Conservation (phyloP, 805 yeast genomes). For the Millerozyma miso region DNA sequence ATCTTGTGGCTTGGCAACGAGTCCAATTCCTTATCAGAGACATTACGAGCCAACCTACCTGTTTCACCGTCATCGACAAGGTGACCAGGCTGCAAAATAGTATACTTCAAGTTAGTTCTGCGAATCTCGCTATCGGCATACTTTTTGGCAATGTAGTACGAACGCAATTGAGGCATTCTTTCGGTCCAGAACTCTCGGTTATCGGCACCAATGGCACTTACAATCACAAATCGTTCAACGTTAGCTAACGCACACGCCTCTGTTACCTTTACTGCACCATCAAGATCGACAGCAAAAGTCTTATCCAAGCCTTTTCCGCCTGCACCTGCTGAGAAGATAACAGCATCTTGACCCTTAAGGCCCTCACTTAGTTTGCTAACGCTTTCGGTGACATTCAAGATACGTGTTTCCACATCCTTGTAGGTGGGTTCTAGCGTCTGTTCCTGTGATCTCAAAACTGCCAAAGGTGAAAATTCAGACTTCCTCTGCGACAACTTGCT, state of each 20-base stretch:
- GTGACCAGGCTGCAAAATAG: conserved; percentile 53
- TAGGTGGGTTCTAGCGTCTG: conserved; percentile 39
- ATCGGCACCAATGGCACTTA: conserved; percentile 56
- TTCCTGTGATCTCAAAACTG: conserved; percentile 44
- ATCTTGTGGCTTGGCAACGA: conserved; percentile 13
- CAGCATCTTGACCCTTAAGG: conserved; percentile 48
- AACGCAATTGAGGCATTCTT: conserved; percentile 28
- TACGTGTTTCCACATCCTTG: conserved; percentile 26
- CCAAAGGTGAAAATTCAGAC: conserved; percentile 23
- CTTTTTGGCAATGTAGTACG: conserved; percentile 58
- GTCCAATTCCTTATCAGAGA: background rate
- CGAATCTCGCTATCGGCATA: conserved; percentile 50
- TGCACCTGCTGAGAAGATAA: conserved; percentile 61
- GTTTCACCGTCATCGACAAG: conserved; percentile 38
- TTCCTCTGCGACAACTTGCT: conserved; percentile 5
- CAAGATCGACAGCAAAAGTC: conserved; percentile 50
- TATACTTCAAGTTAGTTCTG: conserved; percentile 43
- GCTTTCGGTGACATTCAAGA: conserved; percentile 33
- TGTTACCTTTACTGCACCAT: conserved; percentile 53
- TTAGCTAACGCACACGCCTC: conserved; percentile 48
- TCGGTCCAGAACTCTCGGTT: conserved; percentile 39
- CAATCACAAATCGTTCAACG: conserved; percentile 45
- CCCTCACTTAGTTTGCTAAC: conserved; percentile 35
- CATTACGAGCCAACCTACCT: conserved; percentile 34
- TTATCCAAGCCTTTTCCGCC: conserved; percentile 45